Evolutionary conservation across 2,329 filamentous ascomycete genomes (phyloP).

Genomic region (Ceratocystiopsis minuta): DNA sequence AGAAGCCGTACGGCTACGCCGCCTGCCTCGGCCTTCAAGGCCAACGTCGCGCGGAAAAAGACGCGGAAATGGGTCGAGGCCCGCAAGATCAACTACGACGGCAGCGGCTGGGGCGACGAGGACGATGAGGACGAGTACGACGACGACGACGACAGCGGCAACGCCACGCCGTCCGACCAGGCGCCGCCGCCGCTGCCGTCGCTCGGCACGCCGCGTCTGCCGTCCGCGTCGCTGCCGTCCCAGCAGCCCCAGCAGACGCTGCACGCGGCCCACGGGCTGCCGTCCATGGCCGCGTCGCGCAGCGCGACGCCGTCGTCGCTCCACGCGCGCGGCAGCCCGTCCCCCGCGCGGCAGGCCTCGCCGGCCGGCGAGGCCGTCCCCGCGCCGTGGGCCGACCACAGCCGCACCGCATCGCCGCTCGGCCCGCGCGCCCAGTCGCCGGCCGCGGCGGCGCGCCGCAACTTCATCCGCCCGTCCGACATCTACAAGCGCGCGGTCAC

Average conservation of each 20-base stretch:
- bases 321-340: no score
- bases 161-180: no score
- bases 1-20: no score
- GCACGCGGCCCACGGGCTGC: neutral
- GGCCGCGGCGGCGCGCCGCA: no score
- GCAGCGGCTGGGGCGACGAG: slow-evolving; percentile 78
- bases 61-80: slow-evolving; percentile 93
- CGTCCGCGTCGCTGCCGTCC: neutral
- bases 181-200: neutral
- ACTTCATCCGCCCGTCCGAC: neutral
- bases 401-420: neutral
- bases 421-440: neutral
- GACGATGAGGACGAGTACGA: slow-evolving; percentile 44
- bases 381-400: no score
- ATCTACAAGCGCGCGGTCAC: neutral
- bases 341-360: no score
- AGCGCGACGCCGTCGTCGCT: neutral
- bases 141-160: slow-evolving; percentile 17
- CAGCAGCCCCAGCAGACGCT: neutral
- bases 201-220: no score
- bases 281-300: neutral
- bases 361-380: no score
- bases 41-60: slow-evolving; percentile 76
- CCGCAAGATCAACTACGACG: slow-evolving; percentile 71
- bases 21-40: slow-evolving; percentile 36